phyloP scores from a whole-genome alignment of 257 asterid genomes.

The Phtheirospermum japonicum region DNA sequence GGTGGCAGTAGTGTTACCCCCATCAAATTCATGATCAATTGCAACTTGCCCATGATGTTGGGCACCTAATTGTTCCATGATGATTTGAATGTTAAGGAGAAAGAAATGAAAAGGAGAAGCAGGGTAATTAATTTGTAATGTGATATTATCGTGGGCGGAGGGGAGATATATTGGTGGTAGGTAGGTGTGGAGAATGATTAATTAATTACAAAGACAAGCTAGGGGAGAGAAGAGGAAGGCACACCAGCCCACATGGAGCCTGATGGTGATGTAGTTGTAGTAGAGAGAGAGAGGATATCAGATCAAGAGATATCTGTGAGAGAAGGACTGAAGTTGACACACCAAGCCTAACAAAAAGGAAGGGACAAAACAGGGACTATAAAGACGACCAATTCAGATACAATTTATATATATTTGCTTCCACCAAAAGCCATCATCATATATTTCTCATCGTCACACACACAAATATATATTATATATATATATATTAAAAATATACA shows the following conservation, averaged over 20 bases:
- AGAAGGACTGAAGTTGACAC: slow-evolving; percentile 99
- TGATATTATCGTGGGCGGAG: no score
- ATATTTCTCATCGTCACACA: no score
- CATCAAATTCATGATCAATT: no score
- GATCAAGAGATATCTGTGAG: slow-evolving; percentile 65
- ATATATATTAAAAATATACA: no score
- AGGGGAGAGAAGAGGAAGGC: slow-evolving; percentile 23
- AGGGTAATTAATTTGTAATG: no score
- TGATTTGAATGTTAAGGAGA: not conserved
- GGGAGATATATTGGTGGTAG: not conserved
- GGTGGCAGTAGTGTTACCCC: no score
- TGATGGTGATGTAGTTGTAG: slow-evolving; percentile 33
- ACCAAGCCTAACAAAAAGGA: slow-evolving; percentile 61
- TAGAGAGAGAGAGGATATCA: slow-evolving; percentile 45
- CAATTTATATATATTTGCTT: not conserved
- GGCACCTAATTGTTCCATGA: not conserved
- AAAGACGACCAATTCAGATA: slow-evolving; percentile 31
- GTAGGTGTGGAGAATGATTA: slow-evolving; percentile 10
- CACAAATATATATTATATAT: no score
- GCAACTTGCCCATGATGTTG: not conserved
- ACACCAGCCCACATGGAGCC: no score
- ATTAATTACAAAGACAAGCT: not conserved
- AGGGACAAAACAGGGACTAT: slow-evolving; percentile 91
- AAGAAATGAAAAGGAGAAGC: not conserved
- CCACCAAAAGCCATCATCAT: no score